Percentiles rank a stretch among this genome's conserved stretches.
Conservation (phyloP, 768 basidiomycete species). For the Dendrothele bispora region DNA sequence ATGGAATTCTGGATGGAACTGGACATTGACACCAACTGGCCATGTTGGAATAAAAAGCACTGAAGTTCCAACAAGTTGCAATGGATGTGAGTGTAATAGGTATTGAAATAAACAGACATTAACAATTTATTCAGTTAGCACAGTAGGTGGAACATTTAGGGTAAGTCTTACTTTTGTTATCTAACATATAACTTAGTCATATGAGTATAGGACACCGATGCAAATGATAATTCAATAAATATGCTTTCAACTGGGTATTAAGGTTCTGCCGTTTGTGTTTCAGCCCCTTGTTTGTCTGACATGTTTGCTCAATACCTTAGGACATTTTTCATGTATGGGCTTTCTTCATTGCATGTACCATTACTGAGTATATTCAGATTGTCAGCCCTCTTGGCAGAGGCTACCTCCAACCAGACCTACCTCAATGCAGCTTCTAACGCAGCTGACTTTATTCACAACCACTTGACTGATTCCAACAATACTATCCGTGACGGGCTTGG, state of each 20-base stretch:
- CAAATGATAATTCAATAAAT: not conserved
- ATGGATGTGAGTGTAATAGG: not conserved
- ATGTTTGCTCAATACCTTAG: conserved; percentile 2
- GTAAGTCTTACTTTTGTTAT: not conserved
- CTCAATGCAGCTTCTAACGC: conserved; percentile 7
- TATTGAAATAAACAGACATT: not conserved
- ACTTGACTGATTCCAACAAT: conserved; percentile 2
- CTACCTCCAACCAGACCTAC: conserved; percentile 9
- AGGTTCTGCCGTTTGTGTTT: not conserved
- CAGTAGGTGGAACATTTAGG: conserved; percentile 9
- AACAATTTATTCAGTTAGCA: not conserved
- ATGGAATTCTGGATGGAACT: conserved; percentile 9
- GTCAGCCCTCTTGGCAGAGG: conserved; percentile 12
- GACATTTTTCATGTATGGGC: not conserved
- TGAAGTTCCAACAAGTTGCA: not conserved
- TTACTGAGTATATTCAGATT: not conserved
- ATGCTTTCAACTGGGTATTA: conserved; percentile 11
- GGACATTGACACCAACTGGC: not conserved
- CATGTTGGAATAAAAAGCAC: not conserved
- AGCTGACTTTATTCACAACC: conserved; percentile 9
- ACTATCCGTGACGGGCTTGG: conserved; percentile 3
- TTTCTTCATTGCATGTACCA: too few species aligned
- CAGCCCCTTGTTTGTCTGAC: not conserved
- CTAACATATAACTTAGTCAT: not conserved
- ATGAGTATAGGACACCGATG: conserved; percentile 2